phyloP scores from a whole-genome alignment of 139 green algal genomes.

The Chlorella sp. region DNA sequence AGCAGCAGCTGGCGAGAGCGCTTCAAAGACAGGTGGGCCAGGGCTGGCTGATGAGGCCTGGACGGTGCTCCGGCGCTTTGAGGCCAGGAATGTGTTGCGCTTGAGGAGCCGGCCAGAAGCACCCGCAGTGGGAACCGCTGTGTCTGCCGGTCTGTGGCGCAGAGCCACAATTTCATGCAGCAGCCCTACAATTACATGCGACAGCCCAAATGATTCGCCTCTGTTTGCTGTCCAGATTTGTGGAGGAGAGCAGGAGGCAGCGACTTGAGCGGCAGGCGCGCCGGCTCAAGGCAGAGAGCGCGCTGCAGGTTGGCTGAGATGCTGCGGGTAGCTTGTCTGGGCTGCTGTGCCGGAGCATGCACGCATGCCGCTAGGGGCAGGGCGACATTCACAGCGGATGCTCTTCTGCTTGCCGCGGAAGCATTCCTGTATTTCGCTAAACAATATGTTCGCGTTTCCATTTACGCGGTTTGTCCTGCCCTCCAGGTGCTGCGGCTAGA shows the following conservation, averaged over 20 bases:
- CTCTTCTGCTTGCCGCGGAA: neutral
- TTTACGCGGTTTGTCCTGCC: neutral
- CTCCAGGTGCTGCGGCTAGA: slow-evolving; percentile 5
- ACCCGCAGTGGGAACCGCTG: no score
- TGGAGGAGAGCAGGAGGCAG: neutral
- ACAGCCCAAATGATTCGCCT: neutral
- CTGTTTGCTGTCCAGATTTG: neutral
- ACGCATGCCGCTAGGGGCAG: neutral
- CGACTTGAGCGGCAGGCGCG: slow-evolving; percentile 9
- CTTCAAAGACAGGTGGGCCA: neutral
- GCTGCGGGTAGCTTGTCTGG: neutral
- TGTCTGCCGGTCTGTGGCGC: no score
- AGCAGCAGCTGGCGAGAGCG: slow-evolving; percentile 6
- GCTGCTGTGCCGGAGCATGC: neutral
- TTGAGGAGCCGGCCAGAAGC: neutral
- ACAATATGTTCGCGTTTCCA: neutral
- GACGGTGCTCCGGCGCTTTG: neutral
- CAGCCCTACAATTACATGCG: neutral
- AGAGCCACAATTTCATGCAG: neutral
- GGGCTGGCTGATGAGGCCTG: neutral
- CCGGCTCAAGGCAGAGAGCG: neutral
- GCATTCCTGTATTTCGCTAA: neutral
- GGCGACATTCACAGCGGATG: neutral
- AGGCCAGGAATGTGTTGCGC: neutral
- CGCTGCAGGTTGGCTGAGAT: slow-evolving; percentile 5